These are phyloP conservation scores for Xenosphaeropsis pyriputrescens DNA, from an alignment of 2,329 filamentous ascomycete genomes.

Conservation along the genomic window DNA sequence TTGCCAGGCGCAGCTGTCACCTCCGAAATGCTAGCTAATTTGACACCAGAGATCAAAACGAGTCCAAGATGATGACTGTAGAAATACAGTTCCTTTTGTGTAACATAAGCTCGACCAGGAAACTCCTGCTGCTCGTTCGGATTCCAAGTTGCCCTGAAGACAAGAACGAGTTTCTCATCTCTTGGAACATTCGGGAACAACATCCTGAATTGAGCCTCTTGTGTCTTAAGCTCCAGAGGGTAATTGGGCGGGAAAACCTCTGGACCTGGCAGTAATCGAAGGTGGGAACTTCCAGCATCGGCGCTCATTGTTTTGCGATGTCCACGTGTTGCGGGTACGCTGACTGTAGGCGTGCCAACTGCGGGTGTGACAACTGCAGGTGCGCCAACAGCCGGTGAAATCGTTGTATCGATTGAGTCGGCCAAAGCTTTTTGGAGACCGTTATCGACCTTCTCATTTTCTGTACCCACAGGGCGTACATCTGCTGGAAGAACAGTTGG, in stretches of 20 bases:
- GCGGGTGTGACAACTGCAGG: constrained; percentile 6
- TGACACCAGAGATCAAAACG: constrained; percentile 67
- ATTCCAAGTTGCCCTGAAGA: constrained; percentile 83
- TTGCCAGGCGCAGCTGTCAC: constrained; percentile 80
- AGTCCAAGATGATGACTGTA: constrained; percentile 92
- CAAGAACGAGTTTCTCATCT: constrained; percentile 73
- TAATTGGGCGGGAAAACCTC: constrained; percentile 58
- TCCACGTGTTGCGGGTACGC: constrained; percentile 1
- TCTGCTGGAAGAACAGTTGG: constrained; percentile 9
- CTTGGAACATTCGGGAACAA: constrained; percentile 70
- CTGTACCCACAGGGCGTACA: constrained; percentile 12
- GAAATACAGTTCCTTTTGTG: constrained; percentile 79
- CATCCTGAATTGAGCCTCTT: constrained; percentile 86
- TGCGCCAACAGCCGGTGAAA: constrained; percentile 6
- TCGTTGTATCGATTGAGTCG: constrained; percentile 8
- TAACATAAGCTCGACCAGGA: constrained; percentile 76
- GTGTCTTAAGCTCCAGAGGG: constrained; percentile 65
- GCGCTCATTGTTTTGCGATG: constrained; percentile 16
- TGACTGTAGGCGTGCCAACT: background rate
- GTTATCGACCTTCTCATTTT: constrained; percentile 14
- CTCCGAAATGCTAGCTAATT: constrained; percentile 63
- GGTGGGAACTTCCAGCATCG: constrained; percentile 21
- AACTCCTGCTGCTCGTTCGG: constrained; percentile 65
- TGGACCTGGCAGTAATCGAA: constrained; percentile 8
- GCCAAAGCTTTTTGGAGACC: constrained; percentile 6